These are phyloP conservation scores for Globisporangium canariense DNA, from an alignment of 352 stramenopile species.

Conservation along the genomic window DNA sequence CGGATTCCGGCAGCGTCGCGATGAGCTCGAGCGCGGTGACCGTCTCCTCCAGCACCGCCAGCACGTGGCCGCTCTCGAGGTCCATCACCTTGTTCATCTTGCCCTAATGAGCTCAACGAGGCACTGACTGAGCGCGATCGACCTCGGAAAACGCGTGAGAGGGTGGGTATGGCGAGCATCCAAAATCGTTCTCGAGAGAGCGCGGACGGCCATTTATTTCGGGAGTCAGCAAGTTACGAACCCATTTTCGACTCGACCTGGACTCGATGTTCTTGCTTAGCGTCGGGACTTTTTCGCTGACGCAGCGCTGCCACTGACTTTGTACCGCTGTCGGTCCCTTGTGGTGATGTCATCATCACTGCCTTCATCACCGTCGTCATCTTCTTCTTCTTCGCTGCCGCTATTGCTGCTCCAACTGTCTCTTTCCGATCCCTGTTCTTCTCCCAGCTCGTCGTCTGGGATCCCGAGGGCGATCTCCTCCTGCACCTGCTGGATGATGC, in stretches of 20 bases:
- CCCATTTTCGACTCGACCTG: conserved; percentile 1
- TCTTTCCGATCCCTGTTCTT: conserved; percentile 17
- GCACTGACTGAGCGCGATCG: background rate
- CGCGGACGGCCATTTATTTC: background rate
- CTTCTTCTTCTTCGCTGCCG: conserved; percentile 11
- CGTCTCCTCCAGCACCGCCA: conserved; percentile 34
- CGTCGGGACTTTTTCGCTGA: background rate
- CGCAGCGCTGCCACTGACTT: background rate
- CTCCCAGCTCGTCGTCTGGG: conserved; percentile 27
- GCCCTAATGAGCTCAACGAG: background rate
- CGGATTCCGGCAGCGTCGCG: conserved; percentile 21
- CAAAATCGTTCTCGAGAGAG: background rate
- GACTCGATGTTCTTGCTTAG: background rate
- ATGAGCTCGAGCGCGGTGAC: conserved; percentile 31
- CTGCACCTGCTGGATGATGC: conserved; percentile 55
- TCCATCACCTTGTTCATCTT: conserved; percentile 27
- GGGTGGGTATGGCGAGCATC: background rate
- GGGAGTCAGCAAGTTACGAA: background rate
- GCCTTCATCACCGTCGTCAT: background rate
- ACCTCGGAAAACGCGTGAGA: background rate
- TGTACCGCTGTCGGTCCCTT: background rate
- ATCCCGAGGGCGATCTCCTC: conserved; percentile 62
- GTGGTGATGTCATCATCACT: background rate
- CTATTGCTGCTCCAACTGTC: conserved; percentile 14
- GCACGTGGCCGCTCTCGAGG: conserved; percentile 32